These are phyloP conservation scores for Jacaranda copaia DNA, from an alignment of 257 asterid genomes.

Conservation along the genomic window DNA sequence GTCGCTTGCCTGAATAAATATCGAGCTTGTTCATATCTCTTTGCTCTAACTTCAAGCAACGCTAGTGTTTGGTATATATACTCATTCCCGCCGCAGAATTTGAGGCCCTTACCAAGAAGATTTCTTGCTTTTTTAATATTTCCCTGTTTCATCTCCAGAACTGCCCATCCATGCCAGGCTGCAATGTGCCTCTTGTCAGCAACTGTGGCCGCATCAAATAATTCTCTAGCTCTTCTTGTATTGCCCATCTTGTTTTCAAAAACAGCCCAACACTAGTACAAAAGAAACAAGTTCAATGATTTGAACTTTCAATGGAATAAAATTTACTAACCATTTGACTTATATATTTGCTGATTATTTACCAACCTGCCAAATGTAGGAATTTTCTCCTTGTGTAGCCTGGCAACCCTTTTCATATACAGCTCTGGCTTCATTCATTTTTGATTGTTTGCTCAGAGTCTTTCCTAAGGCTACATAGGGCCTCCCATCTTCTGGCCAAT, in stretches of 20 bases:
- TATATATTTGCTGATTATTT: neutral
- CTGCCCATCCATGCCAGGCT: constrained; percentile 99
- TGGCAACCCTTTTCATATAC: constrained; percentile 96
- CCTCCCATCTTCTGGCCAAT: constrained; percentile 99
- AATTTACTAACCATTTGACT: neutral
- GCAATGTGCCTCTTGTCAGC: constrained; percentile 93
- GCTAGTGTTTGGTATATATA: constrained; percentile 94
- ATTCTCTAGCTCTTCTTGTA: constrained; percentile 76
- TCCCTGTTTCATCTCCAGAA: constrained; percentile 86
- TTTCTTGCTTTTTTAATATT: constrained; percentile 81
- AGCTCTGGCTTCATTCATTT: constrained; percentile 76
- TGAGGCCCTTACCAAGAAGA: constrained; percentile 92
- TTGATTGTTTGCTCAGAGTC: constrained; percentile 74
- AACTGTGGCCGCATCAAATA: constrained; percentile 96
- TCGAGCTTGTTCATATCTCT: constrained; percentile 79
- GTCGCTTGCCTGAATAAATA: constrained; percentile 92
- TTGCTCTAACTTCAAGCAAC: constrained; percentile 85
- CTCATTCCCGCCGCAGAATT: constrained; percentile 91
- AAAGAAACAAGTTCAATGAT: constrained; percentile 25
- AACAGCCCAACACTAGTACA: constrained; percentile 93
- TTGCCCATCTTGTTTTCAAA: constrained; percentile 90
- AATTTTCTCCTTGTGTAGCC: constrained; percentile 95
- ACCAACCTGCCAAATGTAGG: constrained; percentile 98
- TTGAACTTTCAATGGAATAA: neutral
- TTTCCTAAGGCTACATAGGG: constrained; percentile 90